These are phyloP conservation scores for Colletotrichum sp. DNA, from an alignment of 2,329 filamentous ascomycete species.

Conservation along the genomic window DNA sequence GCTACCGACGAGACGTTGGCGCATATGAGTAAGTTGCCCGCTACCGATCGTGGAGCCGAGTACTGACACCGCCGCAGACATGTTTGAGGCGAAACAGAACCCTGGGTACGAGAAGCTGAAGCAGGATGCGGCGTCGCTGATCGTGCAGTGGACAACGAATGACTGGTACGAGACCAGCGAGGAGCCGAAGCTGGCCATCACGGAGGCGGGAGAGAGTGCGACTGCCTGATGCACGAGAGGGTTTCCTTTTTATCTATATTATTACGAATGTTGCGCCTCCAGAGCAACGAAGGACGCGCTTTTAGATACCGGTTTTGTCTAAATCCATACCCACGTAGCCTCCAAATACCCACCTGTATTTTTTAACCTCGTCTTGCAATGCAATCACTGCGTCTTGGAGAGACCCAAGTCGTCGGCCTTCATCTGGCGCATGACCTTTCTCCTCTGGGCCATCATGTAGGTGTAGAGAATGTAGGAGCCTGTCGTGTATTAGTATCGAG, in stretches of 20 bases:
- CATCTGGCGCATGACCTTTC: slow-evolving; percentile 75
- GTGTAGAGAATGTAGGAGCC: slow-evolving; percentile 86
- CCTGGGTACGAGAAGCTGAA: slow-evolving; percentile 73
- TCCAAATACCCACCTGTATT: background rate
- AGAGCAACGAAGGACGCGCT: background rate
- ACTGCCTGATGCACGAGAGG: background rate
- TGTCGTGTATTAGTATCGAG: slow-evolving; percentile 16
- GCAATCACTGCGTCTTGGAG: slow-evolving; percentile 9
- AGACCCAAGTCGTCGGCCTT: slow-evolving; percentile 43
- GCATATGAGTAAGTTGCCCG: slow-evolving; percentile 68
- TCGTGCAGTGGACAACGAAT: slow-evolving; percentile 68
- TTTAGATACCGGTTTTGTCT: slow-evolving; percentile 5
- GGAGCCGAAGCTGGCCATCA: slow-evolving; percentile 32
- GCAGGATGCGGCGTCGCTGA: slow-evolving; percentile 68
- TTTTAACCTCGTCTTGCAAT: background rate
- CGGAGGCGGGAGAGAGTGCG: slow-evolving; percentile 13
- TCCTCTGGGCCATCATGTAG: slow-evolving; percentile 92
- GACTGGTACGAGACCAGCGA: slow-evolving; percentile 69
- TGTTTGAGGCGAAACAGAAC: slow-evolving; percentile 78
- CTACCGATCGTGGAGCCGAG: too few species aligned
- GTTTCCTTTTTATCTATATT: background rate
- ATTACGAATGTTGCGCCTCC: background rate
- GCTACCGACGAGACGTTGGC: slow-evolving; percentile 80
- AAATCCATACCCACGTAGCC: slow-evolving; percentile 13
- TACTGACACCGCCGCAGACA: slow-evolving; percentile 46